phyloP scores from a whole-genome alignment of 2,329 filamentous ascomycete genomes.

The Aspergillus fischeri region DNA sequence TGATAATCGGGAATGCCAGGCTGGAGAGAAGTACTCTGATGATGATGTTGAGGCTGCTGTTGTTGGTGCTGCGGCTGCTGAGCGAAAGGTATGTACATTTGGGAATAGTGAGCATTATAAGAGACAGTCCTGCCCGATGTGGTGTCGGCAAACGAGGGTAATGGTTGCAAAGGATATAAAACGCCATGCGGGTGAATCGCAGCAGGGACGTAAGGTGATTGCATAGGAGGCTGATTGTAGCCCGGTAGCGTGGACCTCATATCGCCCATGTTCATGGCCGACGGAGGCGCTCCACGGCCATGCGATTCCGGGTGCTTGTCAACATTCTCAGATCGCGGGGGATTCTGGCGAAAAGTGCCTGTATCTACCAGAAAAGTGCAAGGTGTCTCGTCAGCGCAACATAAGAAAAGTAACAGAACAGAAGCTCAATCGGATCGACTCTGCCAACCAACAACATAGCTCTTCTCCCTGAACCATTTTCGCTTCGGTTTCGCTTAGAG shows the following conservation, averaged over 20 bases:
- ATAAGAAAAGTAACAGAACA: background rate
- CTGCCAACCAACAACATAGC: background rate
- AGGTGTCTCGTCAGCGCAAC: background rate
- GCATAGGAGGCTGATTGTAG: slow-evolving; percentile 23
- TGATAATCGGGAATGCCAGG: slow-evolving; percentile 19
- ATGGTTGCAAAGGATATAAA: slow-evolving; percentile 27
- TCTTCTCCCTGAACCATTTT: background rate
- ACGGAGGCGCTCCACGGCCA: slow-evolving; percentile 17
- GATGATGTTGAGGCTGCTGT: slow-evolving; percentile 1
- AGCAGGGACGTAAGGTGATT: slow-evolving; percentile 23
- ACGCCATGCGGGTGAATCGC: slow-evolving; percentile 22
- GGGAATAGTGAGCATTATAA: slow-evolving; percentile 23
- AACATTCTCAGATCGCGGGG: slow-evolving; percentile 15
- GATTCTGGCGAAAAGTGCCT: slow-evolving; percentile 1
- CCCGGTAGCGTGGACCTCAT: slow-evolving; percentile 27
- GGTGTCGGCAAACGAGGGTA: slow-evolving; percentile 20
- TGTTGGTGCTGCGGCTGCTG: slow-evolving; percentile 21
- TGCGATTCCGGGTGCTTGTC: slow-evolving; percentile 16
- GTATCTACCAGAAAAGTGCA: slow-evolving; percentile 3
- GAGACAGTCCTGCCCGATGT: slow-evolving; percentile 14
- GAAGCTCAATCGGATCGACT: background rate
- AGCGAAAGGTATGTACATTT: slow-evolving; percentile 26
- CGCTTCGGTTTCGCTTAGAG: background rate
- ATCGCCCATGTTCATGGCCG: slow-evolving; percentile 26
- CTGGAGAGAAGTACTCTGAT: slow-evolving; percentile 6